These are phyloP conservation scores for Rhizopus stolonifer DNA, from an alignment of 371 early-diverging fungal genomes.

Conservation along the genomic window DNA sequence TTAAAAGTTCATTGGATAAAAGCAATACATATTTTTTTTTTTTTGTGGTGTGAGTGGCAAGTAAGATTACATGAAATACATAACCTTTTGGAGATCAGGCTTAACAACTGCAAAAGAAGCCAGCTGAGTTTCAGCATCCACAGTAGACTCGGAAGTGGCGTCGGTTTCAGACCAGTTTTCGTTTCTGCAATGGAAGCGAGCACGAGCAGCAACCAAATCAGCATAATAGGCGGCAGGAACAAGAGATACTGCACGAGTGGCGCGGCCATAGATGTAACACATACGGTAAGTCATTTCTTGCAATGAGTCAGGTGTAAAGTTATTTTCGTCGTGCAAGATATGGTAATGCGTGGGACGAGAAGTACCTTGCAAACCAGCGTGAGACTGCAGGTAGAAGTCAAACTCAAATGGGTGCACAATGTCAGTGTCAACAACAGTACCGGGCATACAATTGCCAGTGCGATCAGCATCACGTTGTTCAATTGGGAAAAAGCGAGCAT, in stretches of 20 bases:
- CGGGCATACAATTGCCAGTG: slow-evolving; percentile 60
- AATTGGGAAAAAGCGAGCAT: slow-evolving; percentile 89
- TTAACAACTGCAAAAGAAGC: slow-evolving; percentile 32
- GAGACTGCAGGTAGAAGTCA: slow-evolving; percentile 91
- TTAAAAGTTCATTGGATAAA: too few relatives aligned
- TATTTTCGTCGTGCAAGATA: slow-evolving; percentile 81
- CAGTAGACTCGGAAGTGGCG: slow-evolving; percentile 22
- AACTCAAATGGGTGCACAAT: slow-evolving; percentile 79
- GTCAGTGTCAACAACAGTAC: slow-evolving; percentile 86
- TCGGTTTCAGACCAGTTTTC: slow-evolving; percentile 43
- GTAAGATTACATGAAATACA: slow-evolving; percentile 3
- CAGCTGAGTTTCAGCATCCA: slow-evolving; percentile 29
- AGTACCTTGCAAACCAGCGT: slow-evolving; percentile 88
- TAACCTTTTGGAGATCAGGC: neutral
- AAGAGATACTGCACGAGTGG: slow-evolving; percentile 76
- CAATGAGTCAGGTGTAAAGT: slow-evolving; percentile 68
- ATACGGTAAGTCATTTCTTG: slow-evolving; percentile 81
- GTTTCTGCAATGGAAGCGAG: slow-evolving; percentile 68
- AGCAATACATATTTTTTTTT: too few relatives aligned
- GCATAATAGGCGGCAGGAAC: slow-evolving; percentile 88
- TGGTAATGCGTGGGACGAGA: slow-evolving; percentile 87
- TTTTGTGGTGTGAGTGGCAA: too few relatives aligned
- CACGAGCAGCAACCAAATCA: slow-evolving; percentile 77
- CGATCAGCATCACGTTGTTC: slow-evolving; percentile 43
- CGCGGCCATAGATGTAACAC: slow-evolving; percentile 85